phyloP scores from a whole-genome alignment of 768 basidiomycete species.

The Epithele typhae region DNA sequence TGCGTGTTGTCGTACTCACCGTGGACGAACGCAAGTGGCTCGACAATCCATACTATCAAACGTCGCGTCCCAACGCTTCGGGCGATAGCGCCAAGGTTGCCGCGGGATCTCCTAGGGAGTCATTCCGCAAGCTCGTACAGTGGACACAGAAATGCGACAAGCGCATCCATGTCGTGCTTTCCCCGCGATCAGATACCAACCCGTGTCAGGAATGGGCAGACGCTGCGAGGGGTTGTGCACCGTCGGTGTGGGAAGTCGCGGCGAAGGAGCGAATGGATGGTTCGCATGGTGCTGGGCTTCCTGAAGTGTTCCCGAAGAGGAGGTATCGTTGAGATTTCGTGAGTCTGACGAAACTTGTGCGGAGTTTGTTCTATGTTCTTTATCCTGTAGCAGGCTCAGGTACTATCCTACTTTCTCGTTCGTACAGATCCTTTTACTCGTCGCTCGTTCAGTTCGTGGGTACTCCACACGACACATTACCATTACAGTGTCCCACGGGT shows the following conservation, averaged over 20 bases:
- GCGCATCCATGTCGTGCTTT: conserved; percentile 16
- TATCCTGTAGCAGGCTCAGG: no score
- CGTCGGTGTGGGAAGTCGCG: conserved; percentile 20
- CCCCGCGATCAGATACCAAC: conserved; percentile 6
- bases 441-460: no score
- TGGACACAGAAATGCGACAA: conserved; percentile 13
- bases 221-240: conserved; percentile 11
- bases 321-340: no score
- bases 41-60: conserved; percentile 18
- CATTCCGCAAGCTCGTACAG: conserved; percentile 12
- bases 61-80: neutral
- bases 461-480: no score
- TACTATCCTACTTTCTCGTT: no score
- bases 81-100: no score
- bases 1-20: conserved; percentile 22
- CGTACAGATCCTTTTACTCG: no score
- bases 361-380: no score
- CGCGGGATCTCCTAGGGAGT: conserved; percentile 11
- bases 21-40: conserved; percentile 19
- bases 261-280: conserved; percentile 4
- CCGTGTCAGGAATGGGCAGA: conserved; percentile 17
- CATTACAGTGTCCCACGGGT: no score
- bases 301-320: conserved; percentile 8
- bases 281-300: conserved; percentile 12
- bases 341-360: no score